Evolutionary conservation across 2,329 filamentous ascomycete species (phyloP), one percentile per base, ranked within the genome.

Genomic region (Blumeria graminis): DNA sequence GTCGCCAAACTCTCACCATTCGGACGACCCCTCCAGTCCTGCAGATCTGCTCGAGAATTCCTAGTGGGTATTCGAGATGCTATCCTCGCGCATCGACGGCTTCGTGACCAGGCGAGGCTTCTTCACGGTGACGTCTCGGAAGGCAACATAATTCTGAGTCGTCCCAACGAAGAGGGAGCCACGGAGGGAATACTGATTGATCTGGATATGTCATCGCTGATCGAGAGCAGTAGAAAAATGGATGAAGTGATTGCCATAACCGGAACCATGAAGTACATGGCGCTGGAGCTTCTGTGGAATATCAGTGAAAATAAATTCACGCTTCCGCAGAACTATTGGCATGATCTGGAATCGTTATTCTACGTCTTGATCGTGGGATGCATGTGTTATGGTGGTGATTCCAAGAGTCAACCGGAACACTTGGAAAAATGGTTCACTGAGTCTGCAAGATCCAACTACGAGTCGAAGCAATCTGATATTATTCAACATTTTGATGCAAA

Each of bases 61-160:
- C 62, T 72, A 3, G 58, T 64, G 54, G 64, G 63, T 57, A 65
- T 13, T 65, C 55, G 67, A 14, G 35, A 60, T 58, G 48, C 56
- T 52, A 58, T 60, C 22, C 38, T 34, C 52, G 68, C 62, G n/a
- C 65, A 71, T 56, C 62, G 58, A n/a, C 68, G 65, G 14, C 61
- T 72, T 0, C 66, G 67, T 34, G 14, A 62, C 0, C 56, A 65
- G 5, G 63, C 65, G 10, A 62, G 50, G 53, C 69, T 71, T 55
- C 64, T 71, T 9, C 65, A 71, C 57, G 61, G 61, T 34, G 66
- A 71, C 38, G 65, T 71, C 13, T 71, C 66, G 0, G 59, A 64
- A 1, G 63, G 65, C 14, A 71, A 69, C 52, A 67, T 71, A n/a
- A 69, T 71, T 34, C 68, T 71, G 51, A 61, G 28, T 55, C 55